Percentiles rank a stretch among this genome's conserved stretches.
phyloP scores from a whole-genome alignment of 345 rosid genomes.

The Moringa oleifera region DNA sequence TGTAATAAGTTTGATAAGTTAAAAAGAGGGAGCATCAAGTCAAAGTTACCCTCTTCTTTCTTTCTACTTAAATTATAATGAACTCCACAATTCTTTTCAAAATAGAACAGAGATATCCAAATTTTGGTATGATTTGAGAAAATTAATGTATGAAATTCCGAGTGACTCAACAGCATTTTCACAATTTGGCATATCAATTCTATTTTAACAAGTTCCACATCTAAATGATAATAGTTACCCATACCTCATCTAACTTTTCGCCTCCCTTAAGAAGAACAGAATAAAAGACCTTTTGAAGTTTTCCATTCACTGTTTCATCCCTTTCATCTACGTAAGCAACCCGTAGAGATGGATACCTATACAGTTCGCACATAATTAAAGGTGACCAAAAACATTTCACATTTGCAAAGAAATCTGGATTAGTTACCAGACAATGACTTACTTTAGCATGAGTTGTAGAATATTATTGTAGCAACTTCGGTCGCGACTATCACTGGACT shows the following conservation, averaged over 20 bases:
- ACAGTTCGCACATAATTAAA: constrained; percentile 13
- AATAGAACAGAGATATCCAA: neutral
- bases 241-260: constrained; percentile 71
- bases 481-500: constrained; percentile 45
- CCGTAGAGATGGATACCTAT: constrained; percentile 85
- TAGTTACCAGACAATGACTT: constrained; percentile 26
- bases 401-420: neutral
- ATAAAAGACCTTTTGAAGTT: constrained; percentile 51
- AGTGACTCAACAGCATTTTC: neutral
- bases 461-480: constrained; percentile 71
- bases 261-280: constrained; percentile 95
- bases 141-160: no score
- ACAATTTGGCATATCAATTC: neutral
- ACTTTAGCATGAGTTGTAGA: constrained; percentile 83
- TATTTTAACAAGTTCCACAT: neutral
- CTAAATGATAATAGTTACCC: constrained; percentile 8
- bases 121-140: no score
- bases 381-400: neutral
- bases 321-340: constrained; percentile 90
- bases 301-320: constrained; percentile 56
- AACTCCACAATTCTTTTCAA: neutral
- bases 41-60: no score
- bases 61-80: no score
- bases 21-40: no score
- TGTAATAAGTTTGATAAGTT: no score